phyloP scores from a whole-genome alignment of 352 stramenopile genomes.

The Globisporangium parvum region DNA sequence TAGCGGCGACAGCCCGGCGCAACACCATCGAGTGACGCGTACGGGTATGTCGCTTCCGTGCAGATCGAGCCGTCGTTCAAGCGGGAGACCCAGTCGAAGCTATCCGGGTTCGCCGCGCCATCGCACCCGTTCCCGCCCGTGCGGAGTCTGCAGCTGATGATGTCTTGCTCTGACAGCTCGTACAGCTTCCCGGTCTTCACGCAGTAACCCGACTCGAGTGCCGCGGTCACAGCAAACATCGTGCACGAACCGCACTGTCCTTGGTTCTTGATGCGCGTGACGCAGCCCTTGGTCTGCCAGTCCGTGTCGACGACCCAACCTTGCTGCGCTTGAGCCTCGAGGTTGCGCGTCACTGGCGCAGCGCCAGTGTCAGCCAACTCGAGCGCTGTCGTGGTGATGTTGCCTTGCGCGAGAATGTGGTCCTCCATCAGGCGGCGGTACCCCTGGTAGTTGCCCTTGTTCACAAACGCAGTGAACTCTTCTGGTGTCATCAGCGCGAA shows the following conservation, averaged over 20 bases:
- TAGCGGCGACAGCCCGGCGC: conserved; percentile 2
- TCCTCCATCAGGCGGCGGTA: conserved; percentile 9
- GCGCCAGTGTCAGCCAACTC: not conserved
- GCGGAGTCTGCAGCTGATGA: conserved; percentile 5
- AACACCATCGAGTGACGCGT: not conserved
- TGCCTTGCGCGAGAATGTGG: not conserved
- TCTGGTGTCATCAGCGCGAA: conserved; percentile 65
- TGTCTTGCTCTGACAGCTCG: conserved; percentile 17
- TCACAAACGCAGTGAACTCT: conserved; percentile 48
- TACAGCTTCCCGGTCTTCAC: conserved; percentile 1
- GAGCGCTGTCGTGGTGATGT: not conserved
- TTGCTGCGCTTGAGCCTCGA: not conserved
- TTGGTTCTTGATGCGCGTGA: conserved; percentile 20
- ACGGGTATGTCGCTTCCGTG: conserved; percentile 13
- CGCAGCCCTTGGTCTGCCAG: conserved; percentile 19
- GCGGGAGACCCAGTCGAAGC: conserved; percentile 7
- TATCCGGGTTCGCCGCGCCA: not conserved
- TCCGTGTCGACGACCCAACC: conserved; percentile 7
- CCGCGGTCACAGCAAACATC: conserved; percentile 8
- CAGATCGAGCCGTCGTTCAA: conserved; percentile 16
- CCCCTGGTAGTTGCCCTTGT: conserved; percentile 1
- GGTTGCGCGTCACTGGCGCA: not conserved
- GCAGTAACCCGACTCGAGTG: conserved; percentile 23
- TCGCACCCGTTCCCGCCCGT: not conserved
- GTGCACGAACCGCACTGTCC: conserved; percentile 17